Conservation (phyloP, 495 filamentous ascomycete genomes). For the Paragyromitra xinjiangensis region DNA sequence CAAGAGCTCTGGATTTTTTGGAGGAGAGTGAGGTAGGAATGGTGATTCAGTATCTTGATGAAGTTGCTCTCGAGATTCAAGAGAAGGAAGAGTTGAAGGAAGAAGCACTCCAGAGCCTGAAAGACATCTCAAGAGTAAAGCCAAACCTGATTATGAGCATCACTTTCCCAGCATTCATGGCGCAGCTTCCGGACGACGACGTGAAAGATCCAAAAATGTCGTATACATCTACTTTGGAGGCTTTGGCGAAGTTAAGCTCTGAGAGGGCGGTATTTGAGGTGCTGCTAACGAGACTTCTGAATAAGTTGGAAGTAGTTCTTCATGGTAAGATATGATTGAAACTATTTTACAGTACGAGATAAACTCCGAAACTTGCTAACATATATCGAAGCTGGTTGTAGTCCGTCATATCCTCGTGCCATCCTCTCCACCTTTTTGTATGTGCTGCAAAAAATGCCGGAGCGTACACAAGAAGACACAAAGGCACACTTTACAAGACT, state of each 20-base stretch:
- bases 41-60: slow-evolving; percentile 72
- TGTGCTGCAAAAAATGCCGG: slow-evolving; percentile 66
- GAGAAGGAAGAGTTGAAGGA: slow-evolving; percentile 67
- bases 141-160: slow-evolving; percentile 74
- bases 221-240: slow-evolving; percentile 71
- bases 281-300: slow-evolving; percentile 72
- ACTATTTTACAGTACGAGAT: slow-evolving; percentile 20
- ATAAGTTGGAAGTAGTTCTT: slow-evolving; percentile 70
- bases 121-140: slow-evolving; percentile 72
- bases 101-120: slow-evolving; percentile 70
- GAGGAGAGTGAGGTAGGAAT: slow-evolving; percentile 70
- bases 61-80: slow-evolving; percentile 70
- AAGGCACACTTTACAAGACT: slow-evolving; percentile 70
- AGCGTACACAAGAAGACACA: slow-evolving; percentile 63
- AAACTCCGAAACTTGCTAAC: slow-evolving; percentile 46
- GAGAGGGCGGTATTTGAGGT: slow-evolving; percentile 75
- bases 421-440: slow-evolving; percentile 73
- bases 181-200: slow-evolving; percentile 70
- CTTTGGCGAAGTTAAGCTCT: slow-evolving; percentile 71
- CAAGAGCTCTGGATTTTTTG: slow-evolving; percentile 67
- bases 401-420: slow-evolving; percentile 65
- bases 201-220: slow-evolving; percentile 58
- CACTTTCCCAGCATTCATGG: slow-evolving; percentile 78
- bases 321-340: slow-evolving; percentile 63
- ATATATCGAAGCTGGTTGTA: slow-evolving; percentile 38